Conservation (phyloP, 139 green algal species). For the Axilococcus clingmanii region DNA sequence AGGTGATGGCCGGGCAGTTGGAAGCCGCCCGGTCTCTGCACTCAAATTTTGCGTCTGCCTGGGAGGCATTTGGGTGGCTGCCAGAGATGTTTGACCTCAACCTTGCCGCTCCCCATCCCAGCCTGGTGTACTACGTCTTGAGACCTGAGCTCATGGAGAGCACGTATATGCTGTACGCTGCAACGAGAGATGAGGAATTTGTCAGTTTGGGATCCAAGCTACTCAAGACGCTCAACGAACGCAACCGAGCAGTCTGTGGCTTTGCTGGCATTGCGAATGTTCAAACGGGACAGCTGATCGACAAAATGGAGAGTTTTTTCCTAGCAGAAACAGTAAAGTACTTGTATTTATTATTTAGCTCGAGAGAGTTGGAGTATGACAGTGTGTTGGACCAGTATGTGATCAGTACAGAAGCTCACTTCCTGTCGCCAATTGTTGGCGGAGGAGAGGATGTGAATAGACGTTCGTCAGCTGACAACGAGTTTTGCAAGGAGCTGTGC, state of each 20-base stretch:
- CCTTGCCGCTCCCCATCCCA: background rate
- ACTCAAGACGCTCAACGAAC: slow-evolving; percentile 31
- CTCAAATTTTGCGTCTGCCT: slow-evolving; percentile 56
- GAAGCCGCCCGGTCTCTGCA: slow-evolving; percentile 46
- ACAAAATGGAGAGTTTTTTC: slow-evolving; percentile 89
- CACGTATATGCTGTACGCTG: slow-evolving; percentile 72
- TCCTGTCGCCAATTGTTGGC: slow-evolving; percentile 58
- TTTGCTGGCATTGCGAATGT: slow-evolving; percentile 55
- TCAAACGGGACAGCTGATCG: slow-evolving; percentile 46
- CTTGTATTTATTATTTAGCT: slow-evolving; percentile 64
- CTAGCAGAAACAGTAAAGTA: slow-evolving; percentile 87
- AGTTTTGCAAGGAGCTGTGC: no score
- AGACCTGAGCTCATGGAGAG: slow-evolving; percentile 87
- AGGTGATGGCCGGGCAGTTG: slow-evolving; percentile 59
- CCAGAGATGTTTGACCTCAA: slow-evolving; percentile 41
- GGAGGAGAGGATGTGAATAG: slow-evolving; percentile 7
- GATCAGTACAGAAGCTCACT: slow-evolving; percentile 67
- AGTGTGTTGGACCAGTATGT: slow-evolving; percentile 48
- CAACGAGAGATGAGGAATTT: slow-evolving; percentile 17
- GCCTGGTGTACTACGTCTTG: slow-evolving; percentile 41
- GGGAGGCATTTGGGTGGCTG: slow-evolving; percentile 62
- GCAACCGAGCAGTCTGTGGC: slow-evolving; percentile 40
- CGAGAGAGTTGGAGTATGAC: slow-evolving; percentile 9
- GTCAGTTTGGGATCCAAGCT: slow-evolving; percentile 13
- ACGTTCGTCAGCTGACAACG: no score